These are phyloP conservation scores for Aspergillus taichungensis DNA, from an alignment of 495 filamentous ascomycete genomes.

Conservation along the genomic window DNA sequence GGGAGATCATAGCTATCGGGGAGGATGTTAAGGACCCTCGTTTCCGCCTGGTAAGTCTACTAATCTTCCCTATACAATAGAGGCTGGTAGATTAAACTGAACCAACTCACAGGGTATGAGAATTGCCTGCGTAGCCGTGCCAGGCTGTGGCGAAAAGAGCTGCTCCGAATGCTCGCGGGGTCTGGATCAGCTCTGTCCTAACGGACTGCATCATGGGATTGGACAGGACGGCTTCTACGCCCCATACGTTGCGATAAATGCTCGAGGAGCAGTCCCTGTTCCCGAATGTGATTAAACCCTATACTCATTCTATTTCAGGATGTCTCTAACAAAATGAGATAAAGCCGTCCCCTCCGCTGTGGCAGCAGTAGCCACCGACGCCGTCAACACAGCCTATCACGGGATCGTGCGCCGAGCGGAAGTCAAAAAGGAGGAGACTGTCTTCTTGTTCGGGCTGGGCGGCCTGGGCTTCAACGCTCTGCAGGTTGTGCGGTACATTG, in stretches of 20 bases:
- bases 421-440: slow-evolving; percentile 12
- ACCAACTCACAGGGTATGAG: slow-evolving; percentile 4
- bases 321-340: neutral
- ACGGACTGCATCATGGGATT: slow-evolving; percentile 13
- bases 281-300: slow-evolving; percentile 6
- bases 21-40: slow-evolving; percentile 4
- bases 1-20: slow-evolving; percentile 14
- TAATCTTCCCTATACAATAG: neutral
- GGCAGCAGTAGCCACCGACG: slow-evolving; percentile 16
- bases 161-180: slow-evolving; percentile 15
- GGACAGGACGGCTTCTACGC: slow-evolving; percentile 19
- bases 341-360: slow-evolving; percentile 9
- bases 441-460: slow-evolving; percentile 15
- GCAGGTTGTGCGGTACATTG: slow-evolving; percentile 12
- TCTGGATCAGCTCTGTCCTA: slow-evolving; percentile 12
- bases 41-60: slow-evolving; percentile 5
- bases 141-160: slow-evolving; percentile 10
- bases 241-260: slow-evolving; percentile 15
- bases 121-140: slow-evolving; percentile 13
- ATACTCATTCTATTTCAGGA: neutral
- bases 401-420: slow-evolving; percentile 15
- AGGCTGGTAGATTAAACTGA: neutral
- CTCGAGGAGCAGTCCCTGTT: slow-evolving; percentile 10
- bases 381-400: slow-evolving; percentile 16
- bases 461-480: slow-evolving; percentile 17